These are phyloP conservation scores for Fragilariopsis cylindrus DNA, from an alignment of 108 stramenopile genomes.

Conservation along the genomic window DNA sequence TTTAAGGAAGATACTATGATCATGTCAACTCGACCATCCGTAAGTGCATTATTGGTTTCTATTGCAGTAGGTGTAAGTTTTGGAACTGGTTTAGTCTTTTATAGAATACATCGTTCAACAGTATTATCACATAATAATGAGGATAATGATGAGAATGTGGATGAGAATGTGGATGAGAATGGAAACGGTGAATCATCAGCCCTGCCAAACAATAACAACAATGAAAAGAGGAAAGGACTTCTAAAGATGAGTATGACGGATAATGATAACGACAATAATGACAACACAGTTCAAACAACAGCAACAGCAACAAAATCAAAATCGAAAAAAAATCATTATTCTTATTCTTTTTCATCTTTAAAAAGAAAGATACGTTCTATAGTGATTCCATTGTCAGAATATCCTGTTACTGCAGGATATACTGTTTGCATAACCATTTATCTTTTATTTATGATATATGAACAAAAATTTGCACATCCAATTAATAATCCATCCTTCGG, in stretches of 20 bases:
- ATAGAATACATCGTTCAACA: not conserved
- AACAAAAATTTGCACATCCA: constrained; percentile 48
- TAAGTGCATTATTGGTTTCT: constrained; percentile 22
- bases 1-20: constrained; percentile 38
- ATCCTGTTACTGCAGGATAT: constrained; percentile 35
- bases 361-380: not conserved
- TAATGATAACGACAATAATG: not conserved
- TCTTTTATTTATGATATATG: constrained; percentile 37
- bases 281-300: not conserved
- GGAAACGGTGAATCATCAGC: too few species aligned
- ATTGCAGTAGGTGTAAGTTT: not conserved
- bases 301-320: not conserved
- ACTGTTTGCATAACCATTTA: constrained; percentile 30
- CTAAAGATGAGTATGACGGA: too few species aligned
- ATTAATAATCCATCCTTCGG: constrained; percentile 54
- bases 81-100: not conserved
- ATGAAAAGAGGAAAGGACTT: too few species aligned
- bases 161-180: not conserved
- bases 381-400: not conserved
- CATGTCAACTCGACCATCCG: constrained; percentile 18
- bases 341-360: not conserved
- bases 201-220: not conserved
- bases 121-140: not conserved
- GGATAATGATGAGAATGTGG: not conserved
- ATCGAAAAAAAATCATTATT: not conserved